A percentile compares a stretch with the other conserved stretches of the same genome.
These are phyloP conservation scores for Phytophthora sojae DNA, from an alignment of 352 stramenopile genomes.

Conservation along the genomic window DNA sequence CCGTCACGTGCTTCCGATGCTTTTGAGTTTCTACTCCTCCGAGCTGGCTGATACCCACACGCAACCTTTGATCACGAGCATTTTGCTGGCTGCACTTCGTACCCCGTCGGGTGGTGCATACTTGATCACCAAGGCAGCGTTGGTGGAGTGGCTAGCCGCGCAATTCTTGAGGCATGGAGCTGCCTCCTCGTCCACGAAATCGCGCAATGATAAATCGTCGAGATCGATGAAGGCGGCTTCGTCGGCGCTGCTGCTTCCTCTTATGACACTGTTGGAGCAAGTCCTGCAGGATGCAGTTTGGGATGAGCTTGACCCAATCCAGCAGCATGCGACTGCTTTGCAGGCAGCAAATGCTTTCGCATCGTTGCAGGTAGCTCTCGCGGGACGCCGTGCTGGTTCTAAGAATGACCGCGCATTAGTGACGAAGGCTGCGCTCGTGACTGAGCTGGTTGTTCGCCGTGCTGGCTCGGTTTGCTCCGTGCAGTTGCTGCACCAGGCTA, in stretches of 20 bases:
- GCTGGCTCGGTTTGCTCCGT: conserved; percentile 50
- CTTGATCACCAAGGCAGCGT: conserved; percentile 66
- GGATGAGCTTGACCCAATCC: conserved; percentile 41
- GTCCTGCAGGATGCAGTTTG: conserved; percentile 28
- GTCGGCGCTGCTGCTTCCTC: conserved; percentile 41
- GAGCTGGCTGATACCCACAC: conserved; percentile 83
- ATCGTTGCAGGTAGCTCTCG: conserved; percentile 31
- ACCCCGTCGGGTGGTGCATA: conserved; percentile 59
- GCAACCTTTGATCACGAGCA: conserved; percentile 70
- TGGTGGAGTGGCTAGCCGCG: conserved; percentile 68
- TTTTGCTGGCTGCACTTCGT: conserved; percentile 57
- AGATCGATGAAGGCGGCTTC: conserved; percentile 25
- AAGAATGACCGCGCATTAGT: conserved; percentile 22
- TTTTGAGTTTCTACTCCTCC: conserved; percentile 85
- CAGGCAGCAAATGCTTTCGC: conserved; percentile 54
- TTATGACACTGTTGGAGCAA: conserved; percentile 51
- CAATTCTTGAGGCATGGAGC: conserved; percentile 46
- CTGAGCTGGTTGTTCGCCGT: conserved; percentile 40
- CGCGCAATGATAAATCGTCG: conserved; percentile 8
- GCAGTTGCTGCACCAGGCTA: conserved; percentile 41
- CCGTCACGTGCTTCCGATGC: conserved; percentile 81
- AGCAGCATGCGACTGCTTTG: conserved; percentile 48
- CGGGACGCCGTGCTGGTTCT: conserved; percentile 6
- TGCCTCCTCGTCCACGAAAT: conserved; percentile 9
- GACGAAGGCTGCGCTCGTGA: conserved; percentile 33